Conservation (phyloP, 1,284 basidiomycete species). For the Singerocomus inundabilis region DNA sequence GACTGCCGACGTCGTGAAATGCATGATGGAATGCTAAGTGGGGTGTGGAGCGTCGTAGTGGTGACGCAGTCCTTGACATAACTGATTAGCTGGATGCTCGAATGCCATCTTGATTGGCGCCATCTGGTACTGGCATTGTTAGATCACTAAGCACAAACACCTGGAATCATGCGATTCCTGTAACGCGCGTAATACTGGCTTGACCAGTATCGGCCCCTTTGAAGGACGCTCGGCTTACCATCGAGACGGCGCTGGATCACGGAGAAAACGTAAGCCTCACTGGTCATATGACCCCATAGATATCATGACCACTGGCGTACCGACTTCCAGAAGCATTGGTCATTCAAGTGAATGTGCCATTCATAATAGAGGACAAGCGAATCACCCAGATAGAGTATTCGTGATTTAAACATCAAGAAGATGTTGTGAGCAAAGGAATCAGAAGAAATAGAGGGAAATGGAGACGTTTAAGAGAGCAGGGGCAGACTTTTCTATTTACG, state of each 20-base stretch:
- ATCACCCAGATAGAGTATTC: not conserved
- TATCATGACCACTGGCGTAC: too few relatives aligned
- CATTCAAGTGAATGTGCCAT: constrained; percentile 7
- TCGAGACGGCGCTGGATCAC: constrained; percentile 10
- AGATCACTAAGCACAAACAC: too few relatives aligned
- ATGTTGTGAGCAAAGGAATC: not conserved
- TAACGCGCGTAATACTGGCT: too few relatives aligned
- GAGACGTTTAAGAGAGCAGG: not conserved
- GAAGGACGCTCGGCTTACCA: not conserved
- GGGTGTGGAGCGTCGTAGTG: constrained; percentile 2
- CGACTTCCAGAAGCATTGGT: too few relatives aligned
- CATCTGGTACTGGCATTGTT: not conserved
- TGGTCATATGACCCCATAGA: too few relatives aligned
- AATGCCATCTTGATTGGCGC: constrained; percentile 24
- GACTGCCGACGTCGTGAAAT: constrained; percentile 3
- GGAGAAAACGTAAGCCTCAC: too few relatives aligned
- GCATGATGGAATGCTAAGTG: not conserved
- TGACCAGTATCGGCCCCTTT: too few relatives aligned
- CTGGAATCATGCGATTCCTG: too few relatives aligned
- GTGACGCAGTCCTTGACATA: constrained; percentile 12
- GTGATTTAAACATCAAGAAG: constrained; percentile 10
- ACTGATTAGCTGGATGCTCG: constrained; percentile 1
- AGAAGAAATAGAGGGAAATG: constrained; percentile 1
- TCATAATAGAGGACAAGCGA: constrained; percentile 7
- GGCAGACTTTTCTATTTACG: constrained; percentile 1